Base-by-base conservation (phyloP, 75 land plant species). In the Sequoiadendron giganteum region DNA sequence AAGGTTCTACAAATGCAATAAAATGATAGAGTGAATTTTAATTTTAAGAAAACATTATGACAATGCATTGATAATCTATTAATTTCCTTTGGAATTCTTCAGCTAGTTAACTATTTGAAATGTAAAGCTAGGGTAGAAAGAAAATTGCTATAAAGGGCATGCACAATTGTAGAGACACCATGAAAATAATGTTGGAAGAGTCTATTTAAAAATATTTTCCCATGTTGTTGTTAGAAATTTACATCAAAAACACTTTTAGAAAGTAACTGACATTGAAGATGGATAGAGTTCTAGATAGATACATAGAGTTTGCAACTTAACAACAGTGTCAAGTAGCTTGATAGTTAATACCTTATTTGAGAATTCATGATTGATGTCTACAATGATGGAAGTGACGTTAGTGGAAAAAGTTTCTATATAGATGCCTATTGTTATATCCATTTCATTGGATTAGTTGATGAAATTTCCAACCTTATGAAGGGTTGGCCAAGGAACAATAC, bases 101-200 rank as follows among this genome's bases (percentile, higher is more conserved):
- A 47, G 15, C 84, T 42, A 1, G 8, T 82, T 43, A 47, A 8
- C 11, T 45, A 43, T 28, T 45, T 43, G 13, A 47, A 82, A 6
- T 28, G 32, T 48, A 43, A 43, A 47, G n/a, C 25, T 82, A 32
- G 49, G 14, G 13, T 5, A 82, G 34, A 45, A 81, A 72, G 10
- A 72, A 30, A 72, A 72, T 10, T n/a, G 76, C 34, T 72, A 4
- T 81, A 30, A 25, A 45, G 84, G 49, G 40, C 97, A 85, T 97
- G 96, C 99, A 97, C 98, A 91, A 97, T 97, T 68, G 98, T 98
- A 85, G 96, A 95, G 76, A 97, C 98, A 65, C 95, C 96, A 87
- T 96, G 99, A 55, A 96, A 96, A 82, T 97, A 96, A n/a, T n/a
- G n/a, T n/a, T n/a, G n/a, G n/a, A n/a, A n/a, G n/a, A n/a, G n/a